A percentile compares a stretch with the other conserved stretches of the same genome.
Conservation (phyloP, 2,329 filamentous ascomycete species). For the Trichoderma cornu-damae region DNA sequence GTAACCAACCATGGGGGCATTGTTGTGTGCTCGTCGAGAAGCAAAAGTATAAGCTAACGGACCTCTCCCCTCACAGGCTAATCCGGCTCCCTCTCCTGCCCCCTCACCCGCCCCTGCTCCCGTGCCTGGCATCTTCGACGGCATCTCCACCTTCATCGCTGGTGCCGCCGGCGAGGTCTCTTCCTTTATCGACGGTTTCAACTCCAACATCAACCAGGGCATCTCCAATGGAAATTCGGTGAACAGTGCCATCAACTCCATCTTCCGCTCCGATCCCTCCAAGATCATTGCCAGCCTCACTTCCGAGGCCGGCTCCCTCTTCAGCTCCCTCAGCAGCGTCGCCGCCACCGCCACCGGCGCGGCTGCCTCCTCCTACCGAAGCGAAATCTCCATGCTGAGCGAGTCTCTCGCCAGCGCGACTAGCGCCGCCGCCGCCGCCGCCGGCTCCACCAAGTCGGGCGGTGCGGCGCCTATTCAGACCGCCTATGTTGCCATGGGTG, state of each 20-base stretch:
- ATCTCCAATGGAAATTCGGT: conserved; percentile 17
- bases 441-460: conserved; percentile 18
- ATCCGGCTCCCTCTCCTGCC: conserved; percentile 7
- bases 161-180: conserved; percentile 12
- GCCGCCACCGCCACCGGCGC: conserved; percentile 23
- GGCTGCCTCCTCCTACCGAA: conserved; percentile 25
- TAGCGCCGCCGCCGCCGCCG: conserved; percentile 21
- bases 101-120: conserved; percentile 19
- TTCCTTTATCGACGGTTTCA: neutral
- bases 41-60: neutral
- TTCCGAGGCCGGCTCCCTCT: conserved; percentile 24
- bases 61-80: neutral
- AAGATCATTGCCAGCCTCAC: conserved; percentile 18
- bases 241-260: conserved; percentile 9
- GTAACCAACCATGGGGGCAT: no score
- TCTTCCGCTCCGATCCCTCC: conserved; percentile 18
- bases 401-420: conserved; percentile 20
- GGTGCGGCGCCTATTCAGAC: conserved; percentile 35
- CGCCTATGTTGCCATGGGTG: conserved; percentile 42
- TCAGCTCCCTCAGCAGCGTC: conserved; percentile 25
- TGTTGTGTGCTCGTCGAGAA: neutral
- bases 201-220: conserved; percentile 6
- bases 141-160: conserved; percentile 19
- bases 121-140: conserved; percentile 16
- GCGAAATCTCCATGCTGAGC: conserved; percentile 24